These are phyloP conservation scores for Blastobotrys niveus DNA, from an alignment of 1,139 yeast species.

Conservation along the genomic window DNA sequence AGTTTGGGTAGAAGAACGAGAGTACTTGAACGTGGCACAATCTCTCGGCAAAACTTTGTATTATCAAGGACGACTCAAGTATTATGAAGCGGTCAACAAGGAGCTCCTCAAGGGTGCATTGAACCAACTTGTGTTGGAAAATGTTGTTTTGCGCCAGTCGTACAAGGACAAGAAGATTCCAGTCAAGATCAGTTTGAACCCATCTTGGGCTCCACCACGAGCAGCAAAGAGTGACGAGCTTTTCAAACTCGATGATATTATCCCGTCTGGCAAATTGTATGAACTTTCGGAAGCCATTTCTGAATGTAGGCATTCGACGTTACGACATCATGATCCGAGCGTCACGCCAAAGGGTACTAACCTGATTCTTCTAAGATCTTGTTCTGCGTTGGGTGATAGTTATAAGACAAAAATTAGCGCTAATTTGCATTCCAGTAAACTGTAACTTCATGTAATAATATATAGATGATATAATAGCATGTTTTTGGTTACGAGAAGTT, in stretches of 20 bases:
- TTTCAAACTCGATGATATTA: conserved; percentile 19
- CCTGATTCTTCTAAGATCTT: conserved; percentile 14
- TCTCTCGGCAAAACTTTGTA: conserved; percentile 39
- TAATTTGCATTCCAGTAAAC: not conserved
- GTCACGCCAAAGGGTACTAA: conserved; percentile 12
- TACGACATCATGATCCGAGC: conserved; percentile 21
- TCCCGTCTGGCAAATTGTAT: conserved; percentile 27
- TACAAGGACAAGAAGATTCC: conserved; percentile 18
- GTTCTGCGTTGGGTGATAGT: conserved; percentile 8
- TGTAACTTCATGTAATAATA: not conserved
- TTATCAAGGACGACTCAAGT: conserved; percentile 39
- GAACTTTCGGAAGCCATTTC: conserved; percentile 31
- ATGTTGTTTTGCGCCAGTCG: conserved; percentile 29
- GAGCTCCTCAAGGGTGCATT: conserved; percentile 39
- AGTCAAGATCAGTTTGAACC: conserved; percentile 15
- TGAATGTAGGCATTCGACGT: conserved; percentile 28
- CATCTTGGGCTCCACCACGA: conserved; percentile 23
- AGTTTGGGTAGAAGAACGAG: conserved; percentile 32
- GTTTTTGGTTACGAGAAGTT: no score
- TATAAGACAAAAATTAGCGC: conserved; percentile 12
- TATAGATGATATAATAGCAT: not conserved
- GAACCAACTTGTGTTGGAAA: conserved; percentile 32
- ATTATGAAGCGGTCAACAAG: conserved; percentile 40
- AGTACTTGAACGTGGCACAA: conserved; percentile 35
- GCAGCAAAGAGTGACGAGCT: conserved; percentile 1